Conservation (phyloP, 108 stramenopile genomes). For the Discostella pseudostelligera region DNA sequence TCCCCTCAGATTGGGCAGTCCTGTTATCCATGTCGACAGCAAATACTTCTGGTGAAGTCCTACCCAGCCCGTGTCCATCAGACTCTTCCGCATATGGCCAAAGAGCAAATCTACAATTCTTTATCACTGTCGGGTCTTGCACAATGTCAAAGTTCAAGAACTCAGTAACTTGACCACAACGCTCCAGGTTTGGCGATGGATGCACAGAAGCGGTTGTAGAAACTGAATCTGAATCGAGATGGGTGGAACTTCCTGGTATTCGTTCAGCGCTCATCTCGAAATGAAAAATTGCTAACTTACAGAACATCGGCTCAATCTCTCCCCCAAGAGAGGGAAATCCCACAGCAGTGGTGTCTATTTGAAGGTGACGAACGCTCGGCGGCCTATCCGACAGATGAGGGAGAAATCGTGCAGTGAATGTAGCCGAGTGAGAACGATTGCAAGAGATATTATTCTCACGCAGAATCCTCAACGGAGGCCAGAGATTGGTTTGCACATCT, state of each 20-base stretch:
- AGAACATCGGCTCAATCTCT: conserved; percentile 87
- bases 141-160: conserved; percentile 80
- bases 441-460: conserved; percentile 69
- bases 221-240: conserved; percentile 6
- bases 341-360: conserved; percentile 87
- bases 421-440: conserved; percentile 72
- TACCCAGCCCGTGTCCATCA: conserved; percentile 12
- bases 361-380: conserved; percentile 73
- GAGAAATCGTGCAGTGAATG: conserved; percentile 60
- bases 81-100: conserved; percentile 59
- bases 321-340: conserved; percentile 81
- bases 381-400: conserved; percentile 87
- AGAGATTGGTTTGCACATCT: conserved; percentile 60
- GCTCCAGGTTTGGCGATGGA: conserved; percentile 53
- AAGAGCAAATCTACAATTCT: conserved; percentile 57
- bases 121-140: conserved; percentile 60
- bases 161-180: conserved; percentile 83
- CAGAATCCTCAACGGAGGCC: conserved; percentile 59
- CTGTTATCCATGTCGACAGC: neutral
- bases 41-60: conserved; percentile 2
- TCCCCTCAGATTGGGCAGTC: conserved; percentile 42
- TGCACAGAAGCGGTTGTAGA: conserved; percentile 27
- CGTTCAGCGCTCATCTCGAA: conserved; percentile 58
- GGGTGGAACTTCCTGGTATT: neutral
- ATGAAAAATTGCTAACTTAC: conserved; percentile 79